These are phyloP conservation scores for Neurospora crassa DNA, from an alignment of 2,329 filamentous ascomycete genomes.

Conservation along the genomic window DNA sequence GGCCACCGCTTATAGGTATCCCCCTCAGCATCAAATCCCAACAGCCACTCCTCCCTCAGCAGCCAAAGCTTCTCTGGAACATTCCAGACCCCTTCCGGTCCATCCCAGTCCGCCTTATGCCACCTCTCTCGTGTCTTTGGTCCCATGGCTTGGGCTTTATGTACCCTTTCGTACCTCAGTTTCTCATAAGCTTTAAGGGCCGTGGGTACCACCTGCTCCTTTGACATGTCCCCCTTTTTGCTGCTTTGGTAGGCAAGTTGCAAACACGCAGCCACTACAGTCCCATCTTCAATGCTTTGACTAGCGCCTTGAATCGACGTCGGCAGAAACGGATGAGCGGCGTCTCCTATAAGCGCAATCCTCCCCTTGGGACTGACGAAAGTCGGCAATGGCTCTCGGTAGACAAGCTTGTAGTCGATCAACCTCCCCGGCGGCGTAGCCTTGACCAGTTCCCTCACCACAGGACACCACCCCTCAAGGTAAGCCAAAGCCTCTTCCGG, in stretches of 20 bases:
- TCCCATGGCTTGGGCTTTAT: slow-evolving; percentile 23
- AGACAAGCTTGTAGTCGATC: slow-evolving; percentile 21
- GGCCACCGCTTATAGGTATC: slow-evolving; percentile 21
- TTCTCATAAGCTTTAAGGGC: slow-evolving; percentile 23
- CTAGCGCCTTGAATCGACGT: slow-evolving; percentile 31
- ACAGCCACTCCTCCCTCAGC: slow-evolving; percentile 21
- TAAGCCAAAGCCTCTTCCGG: slow-evolving; percentile 33
- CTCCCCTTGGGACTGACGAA: slow-evolving; percentile 25
- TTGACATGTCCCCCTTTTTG: neutral
- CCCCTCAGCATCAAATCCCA: slow-evolving; percentile 22
- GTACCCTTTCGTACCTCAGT: slow-evolving; percentile 22
- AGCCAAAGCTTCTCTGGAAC: slow-evolving; percentile 22
- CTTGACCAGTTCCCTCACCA: slow-evolving; percentile 31
- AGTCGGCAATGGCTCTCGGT: slow-evolving; percentile 23
- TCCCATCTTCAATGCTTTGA: slow-evolving; percentile 32
- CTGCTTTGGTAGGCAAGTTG: slow-evolving; percentile 13
- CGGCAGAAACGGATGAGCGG: slow-evolving; percentile 31
- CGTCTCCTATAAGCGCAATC: slow-evolving; percentile 30
- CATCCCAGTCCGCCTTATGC: slow-evolving; percentile 23
- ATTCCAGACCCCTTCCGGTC: slow-evolving; percentile 19
- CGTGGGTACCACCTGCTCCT: slow-evolving; percentile 10
- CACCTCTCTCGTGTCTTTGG: slow-evolving; percentile 23
- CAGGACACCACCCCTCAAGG: slow-evolving; percentile 30
- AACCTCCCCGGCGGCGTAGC: slow-evolving; percentile 16
- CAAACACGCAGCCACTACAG: slow-evolving; percentile 27